Base-by-base conservation (phyloP, 2,329 filamentous ascomycete species). In the Colletotrichum lentis region DNA sequence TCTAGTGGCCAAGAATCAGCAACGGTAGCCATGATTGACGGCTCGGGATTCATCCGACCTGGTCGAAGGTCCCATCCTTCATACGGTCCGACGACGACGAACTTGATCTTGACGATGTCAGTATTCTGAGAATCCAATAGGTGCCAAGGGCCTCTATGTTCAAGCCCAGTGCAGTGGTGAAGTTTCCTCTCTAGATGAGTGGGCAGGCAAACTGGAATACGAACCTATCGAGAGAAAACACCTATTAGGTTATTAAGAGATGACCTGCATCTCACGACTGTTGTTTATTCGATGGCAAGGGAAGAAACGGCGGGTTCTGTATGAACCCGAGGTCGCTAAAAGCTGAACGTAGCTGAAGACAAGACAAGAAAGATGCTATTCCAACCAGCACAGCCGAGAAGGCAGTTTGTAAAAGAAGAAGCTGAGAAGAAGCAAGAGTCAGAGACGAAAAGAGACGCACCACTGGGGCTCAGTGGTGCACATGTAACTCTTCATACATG, bases 1-100 rank as follows among this genome's bases (percentile, higher is more conserved):
- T 83, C 81, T 82, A 65, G 52, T 31, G 11, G 43, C 11, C 22
- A 12, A 24, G 41, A n/a, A 57, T 70, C 47, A 70, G 53, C 41
- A 24, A 20, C 18, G 3, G 50, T 27, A 31, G 12, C 27, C 20
- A 37, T 18, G 31, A 2, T 35, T 10, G 37, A 37, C 10, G 14
- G 24, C 43, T 14, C 14, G 18, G 3, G 18, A 18, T 20, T 43
- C 24, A 12, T 16, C 27, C 31, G 66, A 69, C 70, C 62, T 71
- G 64, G 52, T 49, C 65, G 49, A 62, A 64, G 64, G 54, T 71
- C 70, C 70, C 70, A 71, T 71, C 68, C 64, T 70, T 71, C 70
- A 70, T 71, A 64, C 68, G 70, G 24, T 57, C 61, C 31, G 46
- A 22, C 27, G 49, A 43, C 41, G 53, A 31, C 46, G 22, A 43